Evolutionary conservation across 2,329 filamentous ascomycete species (phyloP), one percentile per base, ranked within the genome.

Genomic region (Bipolaris victoriae): DNA sequence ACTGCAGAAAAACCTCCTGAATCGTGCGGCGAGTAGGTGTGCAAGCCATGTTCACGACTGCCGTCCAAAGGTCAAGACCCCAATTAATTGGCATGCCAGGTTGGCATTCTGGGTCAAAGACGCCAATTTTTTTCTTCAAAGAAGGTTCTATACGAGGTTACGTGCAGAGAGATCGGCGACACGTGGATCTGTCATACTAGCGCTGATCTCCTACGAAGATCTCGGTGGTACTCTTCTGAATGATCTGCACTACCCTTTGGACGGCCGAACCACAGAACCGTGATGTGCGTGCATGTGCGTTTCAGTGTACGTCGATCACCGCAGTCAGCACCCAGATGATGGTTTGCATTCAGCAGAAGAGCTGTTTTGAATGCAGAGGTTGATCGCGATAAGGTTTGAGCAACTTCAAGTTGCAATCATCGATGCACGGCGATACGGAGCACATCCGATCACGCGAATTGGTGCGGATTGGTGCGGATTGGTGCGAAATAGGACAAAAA

Each of bases 161-260:
- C 29, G 29, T 31, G 29, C 29, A 31, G 10, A 31, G 10, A 31
- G 29, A 31, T 31, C 29, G 29, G 7, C 35, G 43, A 49, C 44
- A 53, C 35, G 51, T 48, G 51, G 35, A 37, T 18, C 20, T 49
- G 35, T 49, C 22, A 49, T 18, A 29, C 49, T 52, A 52, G 40
- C 26, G 49, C 29, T 31, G 49, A 48, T 53, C 16, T 53, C 22
- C 43, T 35, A 53, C 41, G 24, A 40, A 35, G 43, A 26, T 39
- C 16, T 40, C 54, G 52, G 52, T 51, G 52, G 49, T 55, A 55
- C 41, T 26, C 46, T 47, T 31, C 29, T 31, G 10, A 47, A 47
- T 44, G 52, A 55, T 55, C 52, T 43, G 22, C 52, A 16, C 22
- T 50, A 44, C 52, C 46, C 46, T 41, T 40, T 44, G 20, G 29